Base-by-base conservation (phyloP, 495 filamentous ascomycete genomes). In the Cudoniella acicularis region DNA sequence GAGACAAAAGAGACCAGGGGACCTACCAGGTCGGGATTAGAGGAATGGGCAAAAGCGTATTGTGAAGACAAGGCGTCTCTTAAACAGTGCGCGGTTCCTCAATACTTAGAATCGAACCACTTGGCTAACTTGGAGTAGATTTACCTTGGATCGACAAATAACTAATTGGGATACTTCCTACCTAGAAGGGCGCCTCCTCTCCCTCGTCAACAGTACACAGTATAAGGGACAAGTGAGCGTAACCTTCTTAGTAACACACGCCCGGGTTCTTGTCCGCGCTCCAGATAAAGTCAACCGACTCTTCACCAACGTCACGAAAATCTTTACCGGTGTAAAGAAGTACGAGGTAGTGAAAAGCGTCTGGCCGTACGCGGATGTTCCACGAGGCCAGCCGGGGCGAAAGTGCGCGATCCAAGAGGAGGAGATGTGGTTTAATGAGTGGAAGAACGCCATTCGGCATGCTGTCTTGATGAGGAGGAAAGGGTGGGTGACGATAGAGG, bases 361-460 rank as follows among this genome's bases (percentile, higher is more conserved):
- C 2, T 67, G 65, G 65, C 65, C 65, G 6, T 67, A 64, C 49
- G 65, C 65, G 9, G 52, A 64, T 58, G 46, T 64, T 10, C 53
- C 54, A 17, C 25, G 62, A 45, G 61, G 62, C 3, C 55, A 60
- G 26, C 6, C 26, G 17, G 65, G 61, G 6, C 52, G 65, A 17
- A 64, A 49, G 40, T 80, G 74, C 56, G 69, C 67, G 1, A 75
- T 80, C 18, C 77, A 79, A 64, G 79, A 70, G 13, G 79, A 83
- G 67, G 77, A 82, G 64, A 69, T 64, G 0, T 82, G 79, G 79
- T 82, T 78, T 74, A 18, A 27, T 27, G 84, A 93, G 64, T 97
- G 92, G 59, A 98, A 96, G 77, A 93, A 98, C 78, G 86, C 96
- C 22, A 91, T 98, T 58, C 88, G 87, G 64, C 91, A 92, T 60